Percentiles rank a stretch among this genome's conserved stretches.
These are phyloP conservation scores for Fistulinella prunicolor DNA, from an alignment of 768 basidiomycete species.

Conservation along the genomic window DNA sequence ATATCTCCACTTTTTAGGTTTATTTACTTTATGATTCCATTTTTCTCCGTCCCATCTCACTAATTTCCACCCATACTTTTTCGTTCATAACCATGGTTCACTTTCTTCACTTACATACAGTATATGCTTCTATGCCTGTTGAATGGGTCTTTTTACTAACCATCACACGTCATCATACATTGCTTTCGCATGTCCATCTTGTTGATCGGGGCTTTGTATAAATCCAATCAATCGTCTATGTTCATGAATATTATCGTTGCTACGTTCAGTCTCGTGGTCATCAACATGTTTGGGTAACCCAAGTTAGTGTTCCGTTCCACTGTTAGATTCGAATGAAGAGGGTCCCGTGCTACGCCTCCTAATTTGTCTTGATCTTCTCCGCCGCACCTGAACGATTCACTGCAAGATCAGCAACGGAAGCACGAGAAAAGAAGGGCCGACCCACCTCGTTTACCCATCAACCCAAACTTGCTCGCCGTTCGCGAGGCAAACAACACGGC, in stretches of 20 bases:
- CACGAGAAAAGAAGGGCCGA: neutral
- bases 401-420: neutral
- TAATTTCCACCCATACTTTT: too few species aligned
- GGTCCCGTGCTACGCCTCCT: neutral
- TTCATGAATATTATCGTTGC: conserved; percentile 2
- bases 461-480: conserved; percentile 61
- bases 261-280: neutral
- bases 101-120: too few species aligned
- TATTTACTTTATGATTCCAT: too few species aligned
- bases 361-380: conserved; percentile 31
- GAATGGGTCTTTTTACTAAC: neutral
- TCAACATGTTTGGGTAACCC: neutral
- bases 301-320: neutral
- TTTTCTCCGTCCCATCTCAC: too few species aligned
- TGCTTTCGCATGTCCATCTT: too few species aligned
- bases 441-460: conserved; percentile 19
- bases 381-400: conserved; percentile 1
- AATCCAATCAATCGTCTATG: neutral
- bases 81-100: too few species aligned
- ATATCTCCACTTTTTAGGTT: too few species aligned
- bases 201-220: too few species aligned
- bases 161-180: too few species aligned
- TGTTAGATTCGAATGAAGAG: neutral
- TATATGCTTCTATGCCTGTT: neutral
- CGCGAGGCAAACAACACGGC: conserved; percentile 59